Base-by-base conservation (phyloP, 2,329 filamentous ascomycete genomes). In the Monilinia laxa region DNA sequence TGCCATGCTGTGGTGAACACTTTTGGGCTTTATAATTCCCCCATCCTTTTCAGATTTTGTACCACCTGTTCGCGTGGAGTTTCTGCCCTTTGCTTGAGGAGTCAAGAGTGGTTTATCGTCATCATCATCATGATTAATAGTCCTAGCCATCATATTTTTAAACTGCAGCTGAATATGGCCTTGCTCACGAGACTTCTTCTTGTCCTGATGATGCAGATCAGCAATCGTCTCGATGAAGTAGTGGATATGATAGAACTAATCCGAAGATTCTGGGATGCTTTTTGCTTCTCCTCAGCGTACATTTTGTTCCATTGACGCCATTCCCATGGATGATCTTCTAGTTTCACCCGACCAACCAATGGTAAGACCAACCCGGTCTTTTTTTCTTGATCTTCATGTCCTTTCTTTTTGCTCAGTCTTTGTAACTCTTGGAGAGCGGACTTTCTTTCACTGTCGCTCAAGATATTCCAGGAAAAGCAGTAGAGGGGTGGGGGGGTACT, bases 301-400 rank as follows among this genome's bases (percentile, higher is more conserved):
- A 67, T 42, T 1, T 12, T 23, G 18, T 63, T 25, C 66, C 66
- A 68, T 18, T 51, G 23, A 20, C 55, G 52, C 63, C 60, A 66
- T 45, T 69, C 68, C 49, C 57, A 62, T 12, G 54, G 58, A 11
- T 55, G 2, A 4, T 60, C 28, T 9, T 47, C 25, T 16, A n/a
- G 4, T 18, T 45, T 20, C 1, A 23, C 7, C 11, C 49, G 52
- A 45, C 52, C 0, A 4, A 35, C 4, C 12, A 10, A 23, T 2
- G 25, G 57, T 0, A 60, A 12, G 1, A 23, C 0, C 14, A 31
- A 0, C 1, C 57, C 25, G 2, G 28, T 1, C 1, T 35, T 7
- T 16, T 47, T 18, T 3, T 60, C 57, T 51, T 31, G 42, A 35
- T 60, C 57, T 49, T 38, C 25, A 60, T 12, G 57, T 25, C 42